Evolutionary conservation across 768 basidiomycete genomes (phyloP).

Genomic region (Mycena polygramma): DNA sequence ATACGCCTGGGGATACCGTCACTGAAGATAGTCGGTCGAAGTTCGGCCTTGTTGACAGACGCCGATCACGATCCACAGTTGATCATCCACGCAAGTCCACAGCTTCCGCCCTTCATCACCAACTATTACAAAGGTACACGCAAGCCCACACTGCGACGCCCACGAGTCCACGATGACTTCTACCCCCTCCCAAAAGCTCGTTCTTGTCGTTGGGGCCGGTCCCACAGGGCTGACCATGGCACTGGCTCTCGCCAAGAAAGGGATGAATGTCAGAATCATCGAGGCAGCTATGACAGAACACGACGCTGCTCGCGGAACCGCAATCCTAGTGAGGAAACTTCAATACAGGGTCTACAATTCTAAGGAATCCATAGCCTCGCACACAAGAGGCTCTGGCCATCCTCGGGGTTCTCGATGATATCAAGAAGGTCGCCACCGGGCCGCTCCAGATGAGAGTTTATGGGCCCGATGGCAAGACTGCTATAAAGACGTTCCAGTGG

Average conservation of each 20-base stretch:
- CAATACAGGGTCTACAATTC: not conserved
- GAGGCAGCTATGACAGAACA: conserved; percentile 30
- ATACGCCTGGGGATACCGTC: too few relatives aligned
- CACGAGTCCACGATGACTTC: not conserved
- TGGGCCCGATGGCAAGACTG: conserved; percentile 17
- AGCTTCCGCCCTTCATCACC: too few relatives aligned
- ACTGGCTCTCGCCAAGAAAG: conserved; percentile 40
- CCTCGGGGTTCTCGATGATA: conserved; percentile 41
- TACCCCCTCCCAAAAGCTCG: not conserved
- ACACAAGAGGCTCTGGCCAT: conserved; percentile 47
- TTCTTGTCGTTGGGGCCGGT: conserved; percentile 44
- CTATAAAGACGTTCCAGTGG: conserved; percentile 23
- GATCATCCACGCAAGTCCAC: too few relatives aligned
- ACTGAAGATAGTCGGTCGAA: too few relatives aligned
- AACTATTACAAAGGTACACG: too few relatives aligned
- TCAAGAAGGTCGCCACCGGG: conserved; percentile 18
- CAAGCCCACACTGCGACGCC: too few relatives aligned
- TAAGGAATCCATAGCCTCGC: conserved; percentile 32
- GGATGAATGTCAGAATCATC: conserved; percentile 44
- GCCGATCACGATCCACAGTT: too few relatives aligned
- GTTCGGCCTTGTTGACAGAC: too few relatives aligned
- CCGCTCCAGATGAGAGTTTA: conserved; percentile 29
- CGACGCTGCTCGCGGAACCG: conserved; percentile 39
- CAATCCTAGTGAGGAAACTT: conserved; percentile 8
- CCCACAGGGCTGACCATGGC: conserved; percentile 46